Evolutionary conservation across 208 protist genomes (phyloP), one percentile per base, ranked within the genome.

Genomic region (Jaenimonas drosophilae): DNA sequence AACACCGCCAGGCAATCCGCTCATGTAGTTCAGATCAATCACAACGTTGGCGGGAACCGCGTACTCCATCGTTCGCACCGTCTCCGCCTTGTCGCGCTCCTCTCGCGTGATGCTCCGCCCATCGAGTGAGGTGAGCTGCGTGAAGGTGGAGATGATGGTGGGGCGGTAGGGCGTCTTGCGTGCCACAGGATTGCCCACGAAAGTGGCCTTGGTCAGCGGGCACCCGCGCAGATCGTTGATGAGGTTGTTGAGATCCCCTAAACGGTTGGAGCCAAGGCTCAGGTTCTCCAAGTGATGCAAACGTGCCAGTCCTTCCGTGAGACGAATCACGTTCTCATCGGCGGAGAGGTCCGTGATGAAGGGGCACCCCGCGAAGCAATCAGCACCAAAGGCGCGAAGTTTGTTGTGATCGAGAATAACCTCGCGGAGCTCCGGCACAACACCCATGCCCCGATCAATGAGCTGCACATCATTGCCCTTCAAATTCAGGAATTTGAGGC

Each of bases 381-480:
- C 64, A 0, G 39, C 29, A 4, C 62, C 61, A 17, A 95, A 20
- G 9, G 32, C 31, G 16, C 83, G 75, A 44, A 96, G 66, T 32
- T 81, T 85, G 69, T 97, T 97, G 46, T 88, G 76, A 51, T 94
- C 86, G 24, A 97, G 77, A 5, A 95, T 65, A 17, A 96, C 54
- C 62, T 96, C 87, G 4, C 75, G 88, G n/a, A 97, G 70, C 12
- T 88, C 63, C 0, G 59, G 56, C 7, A 95, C 51, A 21, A 54
- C 33, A 19, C 76, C 59, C 9, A 96, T 56, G n/a, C 83, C 82
- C 16, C 53, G 54, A n/a, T 91, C 86, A 30, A 96, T 29, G 16
- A 62, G 63, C 45, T 66, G 39, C 26, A 96, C 68, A 21, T 94
- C 87, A 66, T 97, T 97, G 20, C 63, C 56, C 39, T 79, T 75